Evolutionary conservation across 495 filamentous ascomycete genomes (phyloP), one percentile per base, ranked within the genome.

Genomic region (Endocarpon pusillum): DNA sequence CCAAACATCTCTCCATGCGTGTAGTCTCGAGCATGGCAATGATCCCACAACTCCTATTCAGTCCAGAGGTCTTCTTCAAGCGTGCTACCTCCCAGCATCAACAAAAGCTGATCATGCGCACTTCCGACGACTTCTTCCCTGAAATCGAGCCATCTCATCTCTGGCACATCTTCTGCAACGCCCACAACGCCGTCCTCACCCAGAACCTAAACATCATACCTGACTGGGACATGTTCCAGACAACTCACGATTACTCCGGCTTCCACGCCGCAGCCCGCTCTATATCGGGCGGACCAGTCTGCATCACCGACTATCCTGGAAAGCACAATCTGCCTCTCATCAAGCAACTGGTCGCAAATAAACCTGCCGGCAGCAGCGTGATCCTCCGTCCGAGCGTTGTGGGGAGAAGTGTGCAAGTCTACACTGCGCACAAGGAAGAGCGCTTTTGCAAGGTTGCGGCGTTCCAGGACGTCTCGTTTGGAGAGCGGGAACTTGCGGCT

Each of bases 211-310:
- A 81, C 37, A 67, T 68, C n/a, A 41, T 82, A 10, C 85, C 85
- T 0, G 89, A 97, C 53, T 97, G 89, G 89, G 89, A 96, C 53
- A 96, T 97, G 89, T 97, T 97, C 53, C 89, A 97, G 49, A 93
- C 89, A 1, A 59, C 59, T 18, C 81, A 87, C 46, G 58, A 66
- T 2, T 89, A 79, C 43, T 75, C 75, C 1, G 65, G 64, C 0
- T 89, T 86, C 54, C 89, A 97, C 34, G 89, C 80, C 19, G 84
- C 89, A 8, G 85, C 83, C 8, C 67, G 89, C 10, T 93, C 82
- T 52, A 68, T 97, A 7, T 82, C 75, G 32, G 89, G 89, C 1
- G 89, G 89, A 1, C 89, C 87, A 0, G 73, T 97, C 24, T 93
- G 85, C 39, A 81, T 97, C 45, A 96, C 89, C 2, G 89, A 97